Evolutionary conservation across 1,284 basidiomycete genomes (phyloP), one percentile per base, ranked within the genome.

Genomic region (Clitocybe nebularis): DNA sequence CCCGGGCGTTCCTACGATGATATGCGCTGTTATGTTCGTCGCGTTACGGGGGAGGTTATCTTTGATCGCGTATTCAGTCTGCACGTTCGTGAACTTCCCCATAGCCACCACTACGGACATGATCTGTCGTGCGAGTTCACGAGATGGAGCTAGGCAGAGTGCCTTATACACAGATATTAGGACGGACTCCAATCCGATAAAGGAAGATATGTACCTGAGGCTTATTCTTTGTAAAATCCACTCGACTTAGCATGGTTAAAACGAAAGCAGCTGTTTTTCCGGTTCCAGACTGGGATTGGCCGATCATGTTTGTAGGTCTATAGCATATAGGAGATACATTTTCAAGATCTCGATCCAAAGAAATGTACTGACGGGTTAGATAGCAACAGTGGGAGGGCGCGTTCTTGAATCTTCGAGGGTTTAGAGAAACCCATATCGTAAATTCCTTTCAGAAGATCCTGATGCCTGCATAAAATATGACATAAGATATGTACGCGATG

Each of bases 221-320:
- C 51, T 87, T 85, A 52, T 88, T 79, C 44, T 85, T 69, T 23
- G 78, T 75, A 55, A 88, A 93, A 66, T 98, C 93, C 45, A 99
- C 79, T 24, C 95, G 84, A 59, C 88, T 93, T 16, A 99, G 79
- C 94, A 99, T 99, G 20, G 94, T 94, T 42, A 99, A 75, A 9
- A 94, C 90, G 62, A 99, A 99, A 2, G 96, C 96, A 4, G 96
- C 96, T 3, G 96, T 99, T 72, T 99, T 99, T 44, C 96, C 96
- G 5, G 96, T 99, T 30, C 96, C 96, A 17, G 96, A 99, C 63
- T 99, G 96, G 37, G 93, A 97, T 69, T 99, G 96, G 7, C 93
- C 96, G 63, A 99, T 99, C 85, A 99, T 95, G 68, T 99, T 99
- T 45, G 85, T 86, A 5, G 94, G 89, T 13, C 93, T 96, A 48